These are phyloP conservation scores for Scortechinia acanthostroma DNA, from an alignment of 2,329 filamentous ascomycete species.

Conservation along the genomic window DNA sequence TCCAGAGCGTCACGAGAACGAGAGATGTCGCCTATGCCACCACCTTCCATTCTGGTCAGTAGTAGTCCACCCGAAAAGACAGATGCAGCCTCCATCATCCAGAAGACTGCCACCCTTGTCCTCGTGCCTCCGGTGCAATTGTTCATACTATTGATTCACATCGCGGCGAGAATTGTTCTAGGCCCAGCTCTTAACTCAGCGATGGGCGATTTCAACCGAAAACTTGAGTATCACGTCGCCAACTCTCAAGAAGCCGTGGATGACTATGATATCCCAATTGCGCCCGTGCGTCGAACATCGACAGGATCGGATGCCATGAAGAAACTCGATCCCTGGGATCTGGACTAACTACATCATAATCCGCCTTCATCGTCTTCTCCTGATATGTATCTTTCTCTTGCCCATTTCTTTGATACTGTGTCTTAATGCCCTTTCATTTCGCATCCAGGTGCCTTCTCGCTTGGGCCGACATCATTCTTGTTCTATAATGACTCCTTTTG, in stretches of 20 bases:
- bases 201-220: background rate
- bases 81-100: background rate
- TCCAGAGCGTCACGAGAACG: background rate
- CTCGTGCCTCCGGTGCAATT: background rate
- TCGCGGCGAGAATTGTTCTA: background rate
- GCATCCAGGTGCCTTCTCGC: no score
- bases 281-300: no score
- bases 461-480: no score
- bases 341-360: constrained; percentile 1
- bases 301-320: background rate
- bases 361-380: no score
- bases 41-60: background rate
- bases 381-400: no score
- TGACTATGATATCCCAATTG: background rate
- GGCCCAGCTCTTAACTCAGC: background rate
- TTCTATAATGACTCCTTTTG: no score
- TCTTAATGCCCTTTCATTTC: no score
- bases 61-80: background rate
- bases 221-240: background rate
- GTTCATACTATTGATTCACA: background rate
- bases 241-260: background rate
- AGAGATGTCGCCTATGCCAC: background rate
- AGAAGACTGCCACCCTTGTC: background rate
- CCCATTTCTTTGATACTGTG: no score
- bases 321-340: background rate